phyloP scores from a whole-genome alignment of 768 basidiomycete species.

The Termitomyces sp. region DNA sequence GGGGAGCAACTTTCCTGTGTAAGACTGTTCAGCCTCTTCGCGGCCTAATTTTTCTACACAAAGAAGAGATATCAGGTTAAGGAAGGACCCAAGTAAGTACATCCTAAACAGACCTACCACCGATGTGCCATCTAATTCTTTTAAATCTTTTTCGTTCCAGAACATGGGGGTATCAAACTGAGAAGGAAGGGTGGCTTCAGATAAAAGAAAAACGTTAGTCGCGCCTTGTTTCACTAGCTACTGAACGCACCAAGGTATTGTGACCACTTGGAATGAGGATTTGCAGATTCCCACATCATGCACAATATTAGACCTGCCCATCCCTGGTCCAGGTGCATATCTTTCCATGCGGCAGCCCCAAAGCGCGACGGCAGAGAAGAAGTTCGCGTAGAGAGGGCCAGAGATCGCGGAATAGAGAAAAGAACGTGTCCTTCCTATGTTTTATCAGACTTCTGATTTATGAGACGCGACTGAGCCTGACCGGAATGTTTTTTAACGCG shows the following conservation, averaged over 20 bases:
- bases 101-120: conserved; percentile 66
- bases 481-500: conserved; percentile 73
- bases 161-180: conserved; percentile 93
- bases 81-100: conserved; percentile 1
- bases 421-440: conserved; percentile 69
- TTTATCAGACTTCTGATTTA: conserved; percentile 2
- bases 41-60: conserved; percentile 81
- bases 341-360: conserved; percentile 64
- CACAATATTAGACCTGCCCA: conserved; percentile 90
- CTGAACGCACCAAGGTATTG: conserved; percentile 63
- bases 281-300: conserved; percentile 93
- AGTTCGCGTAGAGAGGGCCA: conserved; percentile 80
- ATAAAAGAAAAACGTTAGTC: conserved; percentile 1
- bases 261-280: conserved; percentile 61
- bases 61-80: conserved; percentile 3
- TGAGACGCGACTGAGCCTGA: conserved; percentile 27
- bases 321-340: conserved; percentile 56
- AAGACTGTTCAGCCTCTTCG: conserved; percentile 76
- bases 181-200: conserved; percentile 62
- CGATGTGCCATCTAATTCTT: conserved; percentile 78
- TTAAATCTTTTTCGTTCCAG: conserved; percentile 74
- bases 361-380: conserved; percentile 62
- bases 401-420: conserved; percentile 76
- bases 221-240: not conserved
- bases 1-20: conserved; percentile 63